Conservation (phyloP, 805 yeast genomes). For the Saccharomycopsis microspora region DNA sequence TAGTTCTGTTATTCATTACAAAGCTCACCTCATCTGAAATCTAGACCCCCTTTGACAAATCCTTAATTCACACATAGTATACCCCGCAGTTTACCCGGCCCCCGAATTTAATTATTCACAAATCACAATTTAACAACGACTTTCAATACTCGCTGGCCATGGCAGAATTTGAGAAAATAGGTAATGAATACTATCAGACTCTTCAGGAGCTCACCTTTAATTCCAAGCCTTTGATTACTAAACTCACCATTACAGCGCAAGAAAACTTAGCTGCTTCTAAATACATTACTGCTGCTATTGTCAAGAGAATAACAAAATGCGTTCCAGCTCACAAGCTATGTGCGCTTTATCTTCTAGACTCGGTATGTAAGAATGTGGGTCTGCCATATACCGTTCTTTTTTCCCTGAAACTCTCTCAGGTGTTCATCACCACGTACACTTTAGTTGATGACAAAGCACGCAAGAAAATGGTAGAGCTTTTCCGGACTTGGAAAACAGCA, state of each 20-base stretch:
- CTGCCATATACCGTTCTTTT: conserved; percentile 78
- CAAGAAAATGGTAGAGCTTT: conserved; percentile 60
- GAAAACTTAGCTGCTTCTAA: conserved; percentile 73
- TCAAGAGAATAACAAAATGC: conserved; percentile 60
- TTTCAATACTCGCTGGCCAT: too few species aligned
- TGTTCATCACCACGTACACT: conserved; percentile 71
- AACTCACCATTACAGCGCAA: conserved; percentile 73
- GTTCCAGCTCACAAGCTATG: conserved; percentile 78
- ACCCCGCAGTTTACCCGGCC: too few species aligned
- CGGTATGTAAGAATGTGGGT: conserved; percentile 85
- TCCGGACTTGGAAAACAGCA: conserved; percentile 79
- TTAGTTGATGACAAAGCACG: conserved; percentile 68
- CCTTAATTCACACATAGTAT: too few species aligned
- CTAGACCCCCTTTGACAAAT: too few species aligned
- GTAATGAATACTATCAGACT: conserved; percentile 58
- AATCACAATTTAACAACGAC: too few species aligned
- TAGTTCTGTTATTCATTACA: too few species aligned
- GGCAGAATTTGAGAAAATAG: conserved; percentile 20
- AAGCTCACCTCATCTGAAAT: too few species aligned
- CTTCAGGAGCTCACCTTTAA: conserved; percentile 74
- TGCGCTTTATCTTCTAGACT: conserved; percentile 76
- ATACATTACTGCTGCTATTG: conserved; percentile 66
- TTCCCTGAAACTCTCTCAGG: conserved; percentile 53
- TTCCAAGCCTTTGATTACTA: conserved; percentile 81
- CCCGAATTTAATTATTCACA: too few species aligned